Conservation (phyloP, 1,139 yeast species). For the Protomyces inundatus region DNA sequence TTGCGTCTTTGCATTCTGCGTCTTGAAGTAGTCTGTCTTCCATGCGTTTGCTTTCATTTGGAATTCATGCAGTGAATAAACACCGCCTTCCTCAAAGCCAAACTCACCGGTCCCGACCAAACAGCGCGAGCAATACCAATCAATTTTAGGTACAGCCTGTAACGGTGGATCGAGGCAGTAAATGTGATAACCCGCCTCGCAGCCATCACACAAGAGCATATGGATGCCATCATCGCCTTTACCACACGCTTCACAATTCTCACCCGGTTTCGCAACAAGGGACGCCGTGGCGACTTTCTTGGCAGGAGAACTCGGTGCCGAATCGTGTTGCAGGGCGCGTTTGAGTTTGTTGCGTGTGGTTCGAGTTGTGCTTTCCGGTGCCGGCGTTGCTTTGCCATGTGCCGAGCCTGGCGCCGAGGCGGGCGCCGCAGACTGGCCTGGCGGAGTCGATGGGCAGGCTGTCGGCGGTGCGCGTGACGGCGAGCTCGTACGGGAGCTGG, state of each 20-base stretch:
- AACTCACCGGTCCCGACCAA: slow-evolving; percentile 81
- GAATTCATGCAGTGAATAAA: slow-evolving; percentile 59
- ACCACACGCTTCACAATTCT: slow-evolving; percentile 45
- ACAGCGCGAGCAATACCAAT: slow-evolving; percentile 80
- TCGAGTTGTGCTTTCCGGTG: slow-evolving; percentile 12
- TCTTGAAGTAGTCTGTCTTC: slow-evolving; percentile 39
- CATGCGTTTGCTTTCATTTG: slow-evolving; percentile 54
- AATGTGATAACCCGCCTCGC: slow-evolving; percentile 64
- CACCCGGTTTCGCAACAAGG: slow-evolving; percentile 27
- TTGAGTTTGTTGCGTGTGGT: background rate
- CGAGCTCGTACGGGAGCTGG: background rate
- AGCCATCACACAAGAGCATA: slow-evolving; percentile 64
- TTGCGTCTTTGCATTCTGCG: slow-evolving; percentile 14
- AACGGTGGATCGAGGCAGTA: slow-evolving; percentile 57
- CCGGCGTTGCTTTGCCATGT: background rate
- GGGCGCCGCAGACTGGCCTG: background rate
- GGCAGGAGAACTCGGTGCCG: slow-evolving; percentile 15
- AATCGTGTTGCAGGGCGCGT: background rate
- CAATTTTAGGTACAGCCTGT: slow-evolving; percentile 47
- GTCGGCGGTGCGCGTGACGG: background rate
- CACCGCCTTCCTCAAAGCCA: slow-evolving; percentile 74
- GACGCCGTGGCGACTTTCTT: slow-evolving; percentile 30
- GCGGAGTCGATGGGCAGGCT: background rate
- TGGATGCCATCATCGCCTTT: slow-evolving; percentile 47
- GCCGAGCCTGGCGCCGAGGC: background rate